Base-by-base conservation (phyloP, 176 grass and related monocot species). In the Poa pratensis region DNA sequence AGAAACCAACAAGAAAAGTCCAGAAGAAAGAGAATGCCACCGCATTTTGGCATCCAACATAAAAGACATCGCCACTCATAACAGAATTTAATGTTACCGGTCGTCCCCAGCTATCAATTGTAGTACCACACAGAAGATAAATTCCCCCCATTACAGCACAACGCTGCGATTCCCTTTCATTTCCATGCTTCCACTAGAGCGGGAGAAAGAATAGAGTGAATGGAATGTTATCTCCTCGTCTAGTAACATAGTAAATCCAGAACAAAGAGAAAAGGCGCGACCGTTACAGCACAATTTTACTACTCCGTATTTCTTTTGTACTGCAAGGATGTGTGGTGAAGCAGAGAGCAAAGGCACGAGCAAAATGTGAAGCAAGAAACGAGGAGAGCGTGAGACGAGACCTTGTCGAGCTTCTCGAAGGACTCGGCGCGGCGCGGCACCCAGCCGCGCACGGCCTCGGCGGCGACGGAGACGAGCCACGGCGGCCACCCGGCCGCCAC, bases 391-490 rank as follows among this genome's bases (percentile, higher is more conserved):
- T 75, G 39, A 8, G 39, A 40, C 6, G 45, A 94, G 51, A 96
- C 97, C 92, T 99, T 99, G 83, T 99, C 97, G 50, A 99, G 97
- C 88, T 99, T 99, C 90, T 99, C 97, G 72, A 99, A 99, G 3
- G 97, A 92, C 89, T 99, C 97, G 6, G 97, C 97, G 43, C 90
- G 89, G 63, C 97, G 97, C 0, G 97, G 97, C 27, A 99, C 90
- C 97, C 97, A 99, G 5, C 97, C 97, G n/a, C 88, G 88, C 55
- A 99, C 93, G 79, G 97, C 97, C 78, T 99, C 97, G 53, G 88
- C 86, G 1, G 97, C 97, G 35, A 96, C 97, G 61, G 90, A 60
- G 23, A 91, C 91, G 45, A 99, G 89, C 97, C 94, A 99, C 62
- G 93, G 86, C 8, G 97, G 97, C 97, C 97, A 99, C 9, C 97